Conservation (phyloP, 2,329 filamentous ascomycete genomes). For the Canariomyces notabilis region DNA sequence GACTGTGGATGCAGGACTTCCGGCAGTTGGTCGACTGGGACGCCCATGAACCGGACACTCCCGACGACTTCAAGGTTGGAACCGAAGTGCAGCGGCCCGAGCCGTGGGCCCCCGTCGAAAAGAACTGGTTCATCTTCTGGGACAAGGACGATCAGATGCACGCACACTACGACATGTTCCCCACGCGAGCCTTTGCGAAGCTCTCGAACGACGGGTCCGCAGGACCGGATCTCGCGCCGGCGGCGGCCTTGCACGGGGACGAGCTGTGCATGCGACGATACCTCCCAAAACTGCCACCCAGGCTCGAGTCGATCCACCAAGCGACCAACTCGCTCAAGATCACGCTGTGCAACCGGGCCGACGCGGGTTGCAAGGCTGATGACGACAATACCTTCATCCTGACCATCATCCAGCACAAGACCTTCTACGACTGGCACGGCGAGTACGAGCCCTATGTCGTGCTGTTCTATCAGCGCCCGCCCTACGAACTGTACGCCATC, state of each 20-base stretch:
- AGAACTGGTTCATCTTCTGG: slow-evolving; percentile 62
- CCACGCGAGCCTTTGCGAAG: slow-evolving; percentile 45
- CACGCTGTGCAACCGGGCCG: slow-evolving; percentile 47
- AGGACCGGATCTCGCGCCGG: slow-evolving; percentile 42
- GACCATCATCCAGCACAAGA: slow-evolving; percentile 52
- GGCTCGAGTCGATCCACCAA: slow-evolving; percentile 50
- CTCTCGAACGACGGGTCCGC: slow-evolving; percentile 41
- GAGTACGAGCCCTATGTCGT: slow-evolving; percentile 54
- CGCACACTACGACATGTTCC: slow-evolving; percentile 49
- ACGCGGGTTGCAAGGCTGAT: slow-evolving; percentile 38
- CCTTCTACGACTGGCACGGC: slow-evolving; percentile 41
- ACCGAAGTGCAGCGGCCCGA: slow-evolving; percentile 49
- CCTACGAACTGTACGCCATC: slow-evolving; percentile 47
- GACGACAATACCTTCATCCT: slow-evolving; percentile 51
- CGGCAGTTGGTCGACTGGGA: slow-evolving; percentile 43
- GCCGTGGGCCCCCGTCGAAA: slow-evolving; percentile 45
- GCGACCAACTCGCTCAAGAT: slow-evolving; percentile 54
- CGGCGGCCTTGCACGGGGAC: slow-evolving; percentile 35
- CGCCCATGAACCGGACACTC: slow-evolving; percentile 20
- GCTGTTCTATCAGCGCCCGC: slow-evolving; percentile 42
- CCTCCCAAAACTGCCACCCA: slow-evolving; percentile 35
- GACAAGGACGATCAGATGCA: slow-evolving; percentile 42
- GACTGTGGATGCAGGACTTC: slow-evolving; percentile 53
- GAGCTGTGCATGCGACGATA: slow-evolving; percentile 41
- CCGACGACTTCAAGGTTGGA: slow-evolving; percentile 35